Conservation (phyloP, 1,139 yeast species). For the Yamadazyma diospyri region DNA sequence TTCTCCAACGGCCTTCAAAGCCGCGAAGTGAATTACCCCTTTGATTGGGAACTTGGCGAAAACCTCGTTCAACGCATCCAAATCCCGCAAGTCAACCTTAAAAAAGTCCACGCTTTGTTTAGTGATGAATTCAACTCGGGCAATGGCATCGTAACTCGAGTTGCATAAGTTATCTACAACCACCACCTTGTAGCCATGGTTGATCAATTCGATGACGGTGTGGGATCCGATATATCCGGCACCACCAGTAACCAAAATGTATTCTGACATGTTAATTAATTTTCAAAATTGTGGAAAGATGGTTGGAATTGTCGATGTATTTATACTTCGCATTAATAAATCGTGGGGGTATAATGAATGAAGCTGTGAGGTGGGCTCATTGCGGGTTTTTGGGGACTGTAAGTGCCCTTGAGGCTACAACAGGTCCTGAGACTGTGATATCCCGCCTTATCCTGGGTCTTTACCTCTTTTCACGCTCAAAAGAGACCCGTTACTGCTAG, state of each 20-base stretch:
- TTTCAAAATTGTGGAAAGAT: slow-evolving; percentile 5
- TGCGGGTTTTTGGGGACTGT: too few relatives aligned
- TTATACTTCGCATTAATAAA: slow-evolving; percentile 2
- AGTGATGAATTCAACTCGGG: slow-evolving; percentile 58
- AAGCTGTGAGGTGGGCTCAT: too few relatives aligned
- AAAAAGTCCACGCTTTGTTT: slow-evolving; percentile 51
- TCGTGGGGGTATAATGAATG: too few relatives aligned
- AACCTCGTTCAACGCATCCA: slow-evolving; percentile 43
- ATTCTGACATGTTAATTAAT: slow-evolving; percentile 17
- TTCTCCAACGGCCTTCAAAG: slow-evolving; percentile 82
- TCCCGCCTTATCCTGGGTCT: too few relatives aligned
- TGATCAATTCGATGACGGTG: slow-evolving; percentile 64
- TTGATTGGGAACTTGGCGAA: slow-evolving; percentile 49
- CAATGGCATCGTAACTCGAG: slow-evolving; percentile 66
- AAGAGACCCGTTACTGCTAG: too few relatives aligned
- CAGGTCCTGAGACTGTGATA: too few relatives aligned
- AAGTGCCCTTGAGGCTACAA: too few relatives aligned
- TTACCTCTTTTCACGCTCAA: too few relatives aligned
- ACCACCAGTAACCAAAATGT: slow-evolving; percentile 78
- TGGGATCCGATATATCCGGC: slow-evolving; percentile 89
- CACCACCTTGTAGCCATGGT: slow-evolving; percentile 65
- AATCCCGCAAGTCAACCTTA: slow-evolving; percentile 57
- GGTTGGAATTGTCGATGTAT: slow-evolving; percentile 4
- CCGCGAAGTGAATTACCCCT: slow-evolving; percentile 81
- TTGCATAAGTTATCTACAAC: slow-evolving; percentile 69